A percentile compares a stretch with the other conserved stretches of the same genome.
Evolutionary conservation across 768 basidiomycete species (phyloP).

Genomic region (Galerina sulciceps): DNA sequence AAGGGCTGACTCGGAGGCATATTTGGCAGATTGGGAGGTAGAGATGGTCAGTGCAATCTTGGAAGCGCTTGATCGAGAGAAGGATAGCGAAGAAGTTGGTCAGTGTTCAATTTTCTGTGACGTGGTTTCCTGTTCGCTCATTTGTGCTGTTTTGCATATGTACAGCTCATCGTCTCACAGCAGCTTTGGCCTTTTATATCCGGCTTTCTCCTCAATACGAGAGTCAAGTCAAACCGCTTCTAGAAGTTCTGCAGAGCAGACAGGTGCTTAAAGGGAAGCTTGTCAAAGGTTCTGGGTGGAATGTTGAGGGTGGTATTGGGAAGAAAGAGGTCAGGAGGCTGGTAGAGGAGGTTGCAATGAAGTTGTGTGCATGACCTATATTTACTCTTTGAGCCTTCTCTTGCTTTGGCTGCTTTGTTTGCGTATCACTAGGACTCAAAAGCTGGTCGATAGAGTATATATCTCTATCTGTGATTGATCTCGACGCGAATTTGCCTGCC

Average conservation of each 20-base stretch:
- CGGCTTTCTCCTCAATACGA: slow-evolving; percentile 76
- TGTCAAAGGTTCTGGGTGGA: slow-evolving; percentile 46
- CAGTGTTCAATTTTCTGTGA: slow-evolving; percentile 30
- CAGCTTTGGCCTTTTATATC: slow-evolving; percentile 76
- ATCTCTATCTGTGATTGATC: too few species aligned
- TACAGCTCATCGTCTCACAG: slow-evolving; percentile 81
- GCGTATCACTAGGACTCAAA: too few species aligned
- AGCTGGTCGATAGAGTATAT: too few species aligned
- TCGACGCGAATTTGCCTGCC: too few species aligned
- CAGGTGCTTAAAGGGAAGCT: slow-evolving; percentile 64
- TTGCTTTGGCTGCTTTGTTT: not conserved
- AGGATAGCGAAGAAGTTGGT: slow-evolving; percentile 81
- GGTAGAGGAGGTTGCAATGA: slow-evolving; percentile 62
- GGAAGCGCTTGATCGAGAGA: slow-evolving; percentile 77
- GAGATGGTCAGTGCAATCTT: slow-evolving; percentile 86
- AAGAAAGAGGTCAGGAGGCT: slow-evolving; percentile 73
- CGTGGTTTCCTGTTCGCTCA: not conserved
- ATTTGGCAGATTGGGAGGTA: slow-evolving; percentile 83
- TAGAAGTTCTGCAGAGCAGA: slow-evolving; percentile 73
- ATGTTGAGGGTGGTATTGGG: slow-evolving; percentile 50
- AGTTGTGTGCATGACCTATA: slow-evolving; percentile 37
- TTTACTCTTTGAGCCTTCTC: too few species aligned
- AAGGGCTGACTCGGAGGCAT: slow-evolving; percentile 40
- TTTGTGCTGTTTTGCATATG: slow-evolving; percentile 1
- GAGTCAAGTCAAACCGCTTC: slow-evolving; percentile 52